Conservation (phyloP, 345 rosid species). For the Sonneratia caseolaris region DNA sequence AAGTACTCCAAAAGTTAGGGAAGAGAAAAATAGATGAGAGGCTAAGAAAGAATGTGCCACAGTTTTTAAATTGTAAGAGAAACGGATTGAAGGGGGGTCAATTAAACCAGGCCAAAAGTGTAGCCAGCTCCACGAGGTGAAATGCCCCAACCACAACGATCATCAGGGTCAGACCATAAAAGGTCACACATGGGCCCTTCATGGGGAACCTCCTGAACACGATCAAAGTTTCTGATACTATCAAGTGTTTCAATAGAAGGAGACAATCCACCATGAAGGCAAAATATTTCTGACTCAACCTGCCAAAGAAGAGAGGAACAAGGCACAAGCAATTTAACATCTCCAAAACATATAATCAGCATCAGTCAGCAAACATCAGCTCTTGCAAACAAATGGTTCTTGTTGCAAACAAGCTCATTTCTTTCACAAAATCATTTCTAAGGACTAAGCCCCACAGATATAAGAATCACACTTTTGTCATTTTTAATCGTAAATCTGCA, state of each 20-base stretch:
- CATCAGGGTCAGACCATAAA: conserved; percentile 99
- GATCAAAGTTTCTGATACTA: conserved; percentile 82
- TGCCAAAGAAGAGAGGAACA: conserved; percentile 16
- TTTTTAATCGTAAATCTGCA: not conserved
- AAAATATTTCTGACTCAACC: conserved; percentile 99
- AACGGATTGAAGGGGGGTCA: not conserved
- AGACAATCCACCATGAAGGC: conserved; percentile 95
- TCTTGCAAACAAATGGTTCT: not conserved
- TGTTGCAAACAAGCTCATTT: not conserved
- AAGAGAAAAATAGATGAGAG: not conserved
- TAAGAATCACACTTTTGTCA: not conserved
- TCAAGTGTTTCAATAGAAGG: conserved; percentile 98
- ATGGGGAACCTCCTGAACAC: conserved; percentile 96
- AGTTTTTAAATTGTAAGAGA: not conserved
- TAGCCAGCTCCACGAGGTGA: conserved; percentile 99
- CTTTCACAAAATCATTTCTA: not conserved
- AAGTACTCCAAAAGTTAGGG: not conserved
- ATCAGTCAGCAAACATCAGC: not conserved
- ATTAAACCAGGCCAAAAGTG: conserved; percentile 84
- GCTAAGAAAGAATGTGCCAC: not conserved
- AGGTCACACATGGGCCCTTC: conserved; percentile 99
- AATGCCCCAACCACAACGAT: conserved; percentile 98
- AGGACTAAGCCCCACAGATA: not conserved
- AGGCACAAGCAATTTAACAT: not conserved
- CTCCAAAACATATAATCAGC: not conserved